Percentiles rank a stretch among this genome's conserved stretches.
Conservation (phyloP, 2,329 filamentous ascomycete species). For the Magnaporthiopsis incrustans region DNA sequence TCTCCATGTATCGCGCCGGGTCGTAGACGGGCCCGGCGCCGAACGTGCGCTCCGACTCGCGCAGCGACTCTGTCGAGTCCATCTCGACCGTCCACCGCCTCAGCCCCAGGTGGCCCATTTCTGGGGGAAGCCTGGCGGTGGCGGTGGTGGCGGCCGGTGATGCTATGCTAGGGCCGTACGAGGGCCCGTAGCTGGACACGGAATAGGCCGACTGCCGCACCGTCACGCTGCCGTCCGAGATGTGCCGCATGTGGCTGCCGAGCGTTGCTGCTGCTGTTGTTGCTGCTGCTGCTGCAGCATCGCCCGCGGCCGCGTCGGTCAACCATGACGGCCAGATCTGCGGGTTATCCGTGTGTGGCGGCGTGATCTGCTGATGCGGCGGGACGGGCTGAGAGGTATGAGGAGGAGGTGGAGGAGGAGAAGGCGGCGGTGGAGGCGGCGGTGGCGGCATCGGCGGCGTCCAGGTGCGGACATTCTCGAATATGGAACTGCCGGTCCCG, state of each 20-base stretch:
- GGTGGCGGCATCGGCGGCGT: not conserved
- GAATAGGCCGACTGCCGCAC: too few species aligned
- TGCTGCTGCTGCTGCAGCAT: too few species aligned
- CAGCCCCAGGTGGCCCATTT: not conserved
- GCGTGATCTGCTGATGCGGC: not conserved
- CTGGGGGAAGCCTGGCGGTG: not conserved
- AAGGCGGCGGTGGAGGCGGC: not conserved
- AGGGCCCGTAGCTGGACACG: too few species aligned
- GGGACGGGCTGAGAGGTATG: too few species aligned
- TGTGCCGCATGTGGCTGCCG: not conserved
- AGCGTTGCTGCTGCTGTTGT: too few species aligned
- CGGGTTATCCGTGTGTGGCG: too few species aligned
- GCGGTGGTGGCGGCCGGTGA: not conserved
- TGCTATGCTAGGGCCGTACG: not conserved
- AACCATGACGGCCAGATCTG: too few species aligned
- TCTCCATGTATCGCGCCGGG: not conserved
- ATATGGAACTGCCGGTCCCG: not conserved
- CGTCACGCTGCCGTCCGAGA: not conserved
- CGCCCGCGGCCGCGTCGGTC: too few species aligned
- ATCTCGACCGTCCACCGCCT: not conserved
- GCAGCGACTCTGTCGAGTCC: not conserved
- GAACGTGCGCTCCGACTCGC: not conserved
- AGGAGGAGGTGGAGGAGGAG: not conserved
- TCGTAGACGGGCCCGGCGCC: not conserved
- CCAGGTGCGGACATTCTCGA: not conserved